A percentile compares a stretch with the other conserved stretches of the same genome.
These are phyloP conservation scores for Zymoseptoria brevis DNA, from an alignment of 2,329 filamentous ascomycete genomes.

Conservation along the genomic window DNA sequence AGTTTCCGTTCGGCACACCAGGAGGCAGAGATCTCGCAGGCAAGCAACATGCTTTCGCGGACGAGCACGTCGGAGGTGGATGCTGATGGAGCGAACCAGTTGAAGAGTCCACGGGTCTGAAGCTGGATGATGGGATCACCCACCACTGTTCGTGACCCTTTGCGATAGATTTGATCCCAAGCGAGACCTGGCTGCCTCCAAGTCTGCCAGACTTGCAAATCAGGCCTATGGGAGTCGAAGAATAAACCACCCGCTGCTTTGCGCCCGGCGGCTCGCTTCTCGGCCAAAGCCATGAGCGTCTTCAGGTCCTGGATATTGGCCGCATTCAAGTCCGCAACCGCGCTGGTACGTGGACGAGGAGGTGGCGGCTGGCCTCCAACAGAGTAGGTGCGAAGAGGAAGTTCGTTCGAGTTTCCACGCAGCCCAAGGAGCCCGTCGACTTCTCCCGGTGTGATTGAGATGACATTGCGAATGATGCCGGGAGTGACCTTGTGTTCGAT, in stretches of 20 bases:
- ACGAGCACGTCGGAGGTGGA: conserved; percentile 26
- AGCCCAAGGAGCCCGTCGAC: conserved; percentile 15
- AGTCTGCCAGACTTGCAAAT: conserved; percentile 32
- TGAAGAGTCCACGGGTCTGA: conserved; percentile 26
- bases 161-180: conserved; percentile 35
- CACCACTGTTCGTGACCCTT: conserved; percentile 30
- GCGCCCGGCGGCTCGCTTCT: conserved; percentile 27
- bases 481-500: conserved; percentile 48
- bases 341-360: conserved; percentile 1
- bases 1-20: conserved; percentile 48
- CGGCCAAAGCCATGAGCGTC: conserved; percentile 30
- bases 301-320: conserved; percentile 27
- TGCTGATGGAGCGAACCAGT: conserved; percentile 22
- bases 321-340: conserved; percentile 20
- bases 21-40: conserved; percentile 41
- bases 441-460: conserved; percentile 43
- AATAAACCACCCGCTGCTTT: conserved; percentile 33
- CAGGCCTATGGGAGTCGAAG: conserved; percentile 23
- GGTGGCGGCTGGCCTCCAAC: conserved; percentile 30
- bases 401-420: conserved; percentile 1
- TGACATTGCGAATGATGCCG: conserved; percentile 48
- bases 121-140: conserved; percentile 40
- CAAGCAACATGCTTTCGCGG: conserved; percentile 49
- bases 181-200: conserved; percentile 27
- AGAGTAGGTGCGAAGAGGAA: conserved; percentile 15